These are phyloP conservation scores for Penstemon newberryi DNA, from an alignment of 257 asterid species.

Conservation along the genomic window DNA sequence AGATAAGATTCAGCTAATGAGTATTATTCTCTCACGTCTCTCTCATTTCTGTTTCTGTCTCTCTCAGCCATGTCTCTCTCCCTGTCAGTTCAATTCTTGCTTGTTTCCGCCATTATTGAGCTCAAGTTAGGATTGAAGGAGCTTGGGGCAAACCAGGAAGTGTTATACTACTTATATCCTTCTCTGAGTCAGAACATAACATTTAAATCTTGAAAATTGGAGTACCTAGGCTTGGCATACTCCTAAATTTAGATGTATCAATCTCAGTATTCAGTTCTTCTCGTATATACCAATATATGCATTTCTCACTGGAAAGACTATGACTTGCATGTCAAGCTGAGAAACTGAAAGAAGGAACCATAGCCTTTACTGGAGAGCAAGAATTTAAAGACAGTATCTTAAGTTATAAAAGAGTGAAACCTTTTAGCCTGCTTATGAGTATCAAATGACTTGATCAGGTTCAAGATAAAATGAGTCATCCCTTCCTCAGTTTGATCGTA, in stretches of 20 bases:
- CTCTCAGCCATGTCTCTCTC: too few species aligned
- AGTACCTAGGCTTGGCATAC: neutral
- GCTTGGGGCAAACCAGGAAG: neutral
- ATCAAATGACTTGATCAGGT: slow-evolving; percentile 85
- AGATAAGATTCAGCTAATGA: too few species aligned
- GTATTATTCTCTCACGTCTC: too few species aligned
- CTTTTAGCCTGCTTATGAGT: slow-evolving; percentile 85
- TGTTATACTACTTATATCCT: too few species aligned
- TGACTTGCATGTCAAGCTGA: slow-evolving; percentile 4
- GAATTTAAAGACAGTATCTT: slow-evolving; percentile 1
- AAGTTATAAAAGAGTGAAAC: slow-evolving; percentile 37
- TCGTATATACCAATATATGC: neutral
- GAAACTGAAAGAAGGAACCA: slow-evolving; percentile 17
- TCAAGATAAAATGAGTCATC: slow-evolving; percentile 81
- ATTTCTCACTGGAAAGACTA: slow-evolving; percentile 17
- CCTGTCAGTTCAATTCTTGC: too few species aligned
- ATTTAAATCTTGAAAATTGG: neutral
- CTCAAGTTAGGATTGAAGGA: too few species aligned
- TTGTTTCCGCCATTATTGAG: too few species aligned
- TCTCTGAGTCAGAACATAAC: slow-evolving; percentile 9
- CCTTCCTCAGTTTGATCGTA: slow-evolving; percentile 99
- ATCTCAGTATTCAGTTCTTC: neutral
- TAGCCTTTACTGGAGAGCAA: slow-evolving; percentile 20
- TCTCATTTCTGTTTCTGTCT: too few species aligned
- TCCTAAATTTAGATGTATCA: neutral